Evolutionary conservation across 2,329 filamentous ascomycete species (phyloP).

Genomic region (Spiromastix sp.): DNA sequence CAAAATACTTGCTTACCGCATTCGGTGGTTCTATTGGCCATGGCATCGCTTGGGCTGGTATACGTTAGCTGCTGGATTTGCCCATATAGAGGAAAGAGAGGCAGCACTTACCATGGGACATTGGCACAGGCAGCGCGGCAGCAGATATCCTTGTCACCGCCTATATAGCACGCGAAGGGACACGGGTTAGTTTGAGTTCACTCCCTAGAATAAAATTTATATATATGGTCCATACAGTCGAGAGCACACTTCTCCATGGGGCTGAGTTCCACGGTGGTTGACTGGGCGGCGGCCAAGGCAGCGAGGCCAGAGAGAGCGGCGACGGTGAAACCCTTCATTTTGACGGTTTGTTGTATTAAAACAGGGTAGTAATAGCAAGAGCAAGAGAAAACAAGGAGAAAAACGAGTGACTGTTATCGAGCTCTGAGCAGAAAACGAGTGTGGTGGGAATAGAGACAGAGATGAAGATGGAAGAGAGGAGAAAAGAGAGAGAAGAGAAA

Average conservation of each 20-base stretch:
- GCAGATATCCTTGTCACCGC: conserved; percentile 35
- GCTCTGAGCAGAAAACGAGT: too few species aligned
- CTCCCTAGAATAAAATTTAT: background rate
- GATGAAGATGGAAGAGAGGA: background rate
- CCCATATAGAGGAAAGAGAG: too few species aligned
- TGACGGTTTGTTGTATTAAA: conserved; percentile 10
- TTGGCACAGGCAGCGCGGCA: conserved; percentile 43
- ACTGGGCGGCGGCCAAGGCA: conserved; percentile 28
- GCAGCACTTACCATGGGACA: too few species aligned
- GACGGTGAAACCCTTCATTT: conserved; percentile 33
- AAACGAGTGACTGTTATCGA: conserved; percentile 1
- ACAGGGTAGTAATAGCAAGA: background rate
- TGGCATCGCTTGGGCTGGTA: conserved; percentile 39
- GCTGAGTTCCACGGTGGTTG: conserved; percentile 23
- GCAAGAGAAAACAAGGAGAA: background rate
- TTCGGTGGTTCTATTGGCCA: conserved; percentile 41
- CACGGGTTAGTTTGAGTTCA: background rate
- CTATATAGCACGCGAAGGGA: conserved; percentile 18
- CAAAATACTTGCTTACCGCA: too few species aligned
- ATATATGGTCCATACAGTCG: conserved; percentile 25
- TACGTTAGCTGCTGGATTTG: too few species aligned
- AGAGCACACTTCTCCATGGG: conserved; percentile 25
- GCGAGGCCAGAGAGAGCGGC: conserved; percentile 36
- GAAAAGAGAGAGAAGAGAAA: background rate
- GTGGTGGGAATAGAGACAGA: too few species aligned